Percentiles rank a stretch among this genome's conserved stretches.
These are phyloP conservation scores for Venturia effusa DNA, from an alignment of 2,329 filamentous ascomycete genomes.

Conservation along the genomic window DNA sequence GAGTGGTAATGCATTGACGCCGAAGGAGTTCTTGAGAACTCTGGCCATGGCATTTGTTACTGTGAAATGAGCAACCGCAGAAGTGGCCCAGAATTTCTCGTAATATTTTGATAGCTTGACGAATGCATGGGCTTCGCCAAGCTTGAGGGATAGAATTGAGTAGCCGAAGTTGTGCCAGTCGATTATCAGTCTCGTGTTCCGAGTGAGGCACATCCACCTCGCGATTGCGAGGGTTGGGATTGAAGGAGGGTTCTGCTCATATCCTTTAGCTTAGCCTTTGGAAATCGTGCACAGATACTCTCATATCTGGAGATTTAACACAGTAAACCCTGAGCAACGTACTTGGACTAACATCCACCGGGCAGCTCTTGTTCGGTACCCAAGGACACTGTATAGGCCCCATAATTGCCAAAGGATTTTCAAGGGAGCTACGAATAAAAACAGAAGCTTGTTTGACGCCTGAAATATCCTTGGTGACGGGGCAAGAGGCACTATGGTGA, in stretches of 20 bases:
- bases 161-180: conserved; percentile 99
- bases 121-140: conserved; percentile 57
- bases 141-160: conserved; percentile 68
- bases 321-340: background rate
- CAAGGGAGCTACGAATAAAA: conserved; percentile 65
- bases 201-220: conserved; percentile 58
- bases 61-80: conserved; percentile 65
- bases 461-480: conserved; percentile 56
- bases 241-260: conserved; percentile 71
- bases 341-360: conserved; percentile 81
- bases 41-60: conserved; percentile 83
- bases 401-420: conserved; percentile 79
- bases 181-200: conserved; percentile 73
- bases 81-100: conserved; percentile 59
- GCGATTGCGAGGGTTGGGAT: conserved; percentile 81
- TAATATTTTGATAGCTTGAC: conserved; percentile 68
- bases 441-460: conserved; percentile 59
- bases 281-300: no score
- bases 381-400: conserved; percentile 59
- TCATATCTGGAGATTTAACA: no score
- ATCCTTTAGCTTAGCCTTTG: no score
- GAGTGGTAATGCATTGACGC: conserved; percentile 54
- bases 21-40: conserved; percentile 58
- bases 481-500: conserved; percentile 60
- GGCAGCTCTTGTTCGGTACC: conserved; percentile 62